Evolutionary conservation across 2,329 filamentous ascomycete genomes (phyloP).

Genomic region (Colletotrichum eleusines): DNA sequence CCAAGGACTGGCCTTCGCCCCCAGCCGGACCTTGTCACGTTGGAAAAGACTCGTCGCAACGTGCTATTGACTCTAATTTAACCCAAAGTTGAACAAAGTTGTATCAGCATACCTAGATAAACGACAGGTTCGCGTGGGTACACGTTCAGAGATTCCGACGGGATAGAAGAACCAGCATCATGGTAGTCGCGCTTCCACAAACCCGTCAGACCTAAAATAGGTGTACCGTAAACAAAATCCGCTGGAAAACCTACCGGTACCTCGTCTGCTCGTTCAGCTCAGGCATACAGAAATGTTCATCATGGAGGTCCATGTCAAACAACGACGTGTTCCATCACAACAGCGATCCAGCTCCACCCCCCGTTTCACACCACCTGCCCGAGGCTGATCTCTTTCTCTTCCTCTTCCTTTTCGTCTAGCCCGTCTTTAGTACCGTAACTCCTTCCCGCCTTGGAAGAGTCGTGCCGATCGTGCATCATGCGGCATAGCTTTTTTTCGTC

Average conservation of each 20-base stretch:
- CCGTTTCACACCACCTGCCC: constrained; percentile 14
- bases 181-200: not conserved
- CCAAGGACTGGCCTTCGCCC: not conserved
- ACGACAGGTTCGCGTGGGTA: constrained; percentile 4
- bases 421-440: not conserved
- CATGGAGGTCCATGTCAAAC: constrained; percentile 35
- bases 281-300: constrained; percentile 11
- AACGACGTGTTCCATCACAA: constrained; percentile 21
- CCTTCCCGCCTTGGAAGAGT: constrained; percentile 9
- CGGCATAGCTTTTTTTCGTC: constrained; percentile 30
- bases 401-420: not conserved
- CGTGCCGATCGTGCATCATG: constrained; percentile 29
- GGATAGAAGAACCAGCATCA: constrained; percentile 15
- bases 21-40: not conserved
- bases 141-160: not conserved
- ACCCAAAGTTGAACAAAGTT: constrained; percentile 1
- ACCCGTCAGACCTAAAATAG: not conserved
- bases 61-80: not conserved
- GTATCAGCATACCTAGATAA: not conserved
- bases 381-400: not conserved
- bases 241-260: not conserved
- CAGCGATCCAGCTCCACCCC: constrained; percentile 6
- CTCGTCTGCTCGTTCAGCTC: not conserved
- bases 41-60: not conserved
- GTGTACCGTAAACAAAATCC: not conserved